Evolutionary conservation across 805 yeast species (phyloP), one percentile per base, ranked within the genome.

Genomic region (Suhomyces xylopsoci): DNA sequence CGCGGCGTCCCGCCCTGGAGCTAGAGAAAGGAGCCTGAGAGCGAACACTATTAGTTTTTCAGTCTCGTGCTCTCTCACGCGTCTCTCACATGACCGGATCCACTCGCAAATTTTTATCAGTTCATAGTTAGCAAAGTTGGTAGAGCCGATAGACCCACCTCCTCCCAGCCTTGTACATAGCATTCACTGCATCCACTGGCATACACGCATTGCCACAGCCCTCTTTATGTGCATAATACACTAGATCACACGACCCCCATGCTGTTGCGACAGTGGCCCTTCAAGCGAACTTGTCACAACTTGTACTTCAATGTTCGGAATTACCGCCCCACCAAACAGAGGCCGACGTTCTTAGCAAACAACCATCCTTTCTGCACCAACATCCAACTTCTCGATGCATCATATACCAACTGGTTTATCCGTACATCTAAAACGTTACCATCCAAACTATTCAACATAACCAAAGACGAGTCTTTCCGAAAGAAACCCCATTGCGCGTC

Each of bases 301-400:
- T 22, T 46, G 32, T 22, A 20, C 17, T 30, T 34, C 43, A 46
- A 34, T 28, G 12, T 46, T 34, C 49, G 49, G 5, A 51, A 42
- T 58, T 55, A 51, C 52, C 42, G 51, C 43, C 51, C 52, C 7
- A 40, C 53, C 14, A 15, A 36, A 25, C 30, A 43, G 17, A 25
- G 58, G 41, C 58, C 58, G 14, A 10, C 51, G 9, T 60, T 61
- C 42, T 46, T 45, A 15, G 51, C 62, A 30, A 28, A 51, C 5
- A 55, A 51, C 24, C 65, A 61, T 26, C 59, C 65, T 41, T 61
- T 61, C 46, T 60, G 59, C 19, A 57, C 65, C 19, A 61, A 60
- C 45, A 24, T 53, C n/a, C 62, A 58, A 49, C 45, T 61, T 9
- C 50, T 58, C 5, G 59, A 60, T 30, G 52, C 55, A 5, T 58